Evolutionary conservation across 108 stramenopile species (phyloP), one percentile per base, ranked within the genome.

Genomic region (Parietichytrium sp.): DNA sequence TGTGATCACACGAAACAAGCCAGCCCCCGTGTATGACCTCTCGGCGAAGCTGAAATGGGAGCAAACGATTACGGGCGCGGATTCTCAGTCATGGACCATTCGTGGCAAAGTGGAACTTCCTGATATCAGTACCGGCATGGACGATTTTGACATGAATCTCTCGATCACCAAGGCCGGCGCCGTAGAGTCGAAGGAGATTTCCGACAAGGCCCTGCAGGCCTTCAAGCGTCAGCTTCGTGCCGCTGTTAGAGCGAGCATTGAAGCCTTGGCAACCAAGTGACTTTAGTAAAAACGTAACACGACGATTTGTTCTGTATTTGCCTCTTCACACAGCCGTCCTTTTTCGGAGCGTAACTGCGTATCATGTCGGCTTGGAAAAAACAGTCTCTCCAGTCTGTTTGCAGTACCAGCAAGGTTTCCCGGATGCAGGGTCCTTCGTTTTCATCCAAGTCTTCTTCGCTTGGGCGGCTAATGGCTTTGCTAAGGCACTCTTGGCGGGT

Each of bases 91-190:
- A n/a, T 45, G 38, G 8, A 42, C 36, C 38, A 42, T 42, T 6
- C 61, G 61, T 25, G 61, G 61, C 6, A 72, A 16, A 15, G 16
- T 72, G 2, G 20, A 72, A 23, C 18, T 72, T 33, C 61, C 61
- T 6, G 61, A 72, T 25, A 72, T 72, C 45, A 42, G 38, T n/a
- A 72, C 36, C 45, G 61, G 61, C 42, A 42, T 72, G 23, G 61
- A 72, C 8, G 61, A 33, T 16, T 42, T 16, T 20, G 45, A 72
- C 45, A 23, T 33, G 1, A 42, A 72, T 10, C 38, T 72, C 33
- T 72, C 61, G 33, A n/a, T 16, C 38, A 18, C 61, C 13, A 72
- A 33, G 10, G 23, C 18, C 38, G 38, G 61, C 10, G 6, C 2
- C 13, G 36, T 72, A 45, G 38, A 8, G 33, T 33, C 36, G 61